Conservation (phyloP, 2,329 filamentous ascomycete genomes). For the Amylocarpus encephaloides region DNA sequence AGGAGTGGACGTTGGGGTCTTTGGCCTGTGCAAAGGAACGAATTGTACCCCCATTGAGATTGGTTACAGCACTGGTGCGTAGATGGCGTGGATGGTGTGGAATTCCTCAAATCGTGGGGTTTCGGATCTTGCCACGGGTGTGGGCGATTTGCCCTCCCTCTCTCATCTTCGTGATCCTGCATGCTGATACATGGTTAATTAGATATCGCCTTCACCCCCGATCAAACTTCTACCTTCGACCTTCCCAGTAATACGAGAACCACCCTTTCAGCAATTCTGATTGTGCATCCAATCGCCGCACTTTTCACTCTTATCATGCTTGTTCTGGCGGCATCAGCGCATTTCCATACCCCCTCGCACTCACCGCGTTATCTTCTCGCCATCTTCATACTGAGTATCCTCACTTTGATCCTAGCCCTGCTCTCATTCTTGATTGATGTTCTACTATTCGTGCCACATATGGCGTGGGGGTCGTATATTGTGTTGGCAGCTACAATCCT, state of each 20-base stretch:
- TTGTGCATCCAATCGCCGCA: constrained; percentile 88
- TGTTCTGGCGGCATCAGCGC: constrained; percentile 69
- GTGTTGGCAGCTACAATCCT: constrained; percentile 84
- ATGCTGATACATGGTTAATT: constrained; percentile 8
- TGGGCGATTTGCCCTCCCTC: background rate
- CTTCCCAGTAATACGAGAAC: constrained; percentile 46
- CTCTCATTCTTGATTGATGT: constrained; percentile 91
- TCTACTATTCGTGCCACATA: constrained; percentile 85
- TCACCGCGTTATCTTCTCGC: constrained; percentile 82
- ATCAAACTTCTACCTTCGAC: constrained; percentile 43
- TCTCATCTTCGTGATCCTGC: background rate
- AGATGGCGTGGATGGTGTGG: background rate
- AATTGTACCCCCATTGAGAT: constrained; percentile 69
- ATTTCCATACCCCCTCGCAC: constrained; percentile 82
- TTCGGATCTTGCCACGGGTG: background rate
- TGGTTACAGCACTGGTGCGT: constrained; percentile 79
- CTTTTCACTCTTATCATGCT: constrained; percentile 81
- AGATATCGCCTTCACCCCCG: constrained; percentile 24
- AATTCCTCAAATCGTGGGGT: background rate
- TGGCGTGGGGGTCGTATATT: constrained; percentile 91
- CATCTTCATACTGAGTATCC: constrained; percentile 78
- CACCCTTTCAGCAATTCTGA: constrained; percentile 78
- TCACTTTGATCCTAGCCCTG: constrained; percentile 76
- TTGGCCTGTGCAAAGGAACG: constrained; percentile 70
- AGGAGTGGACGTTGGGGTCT: constrained; percentile 80